These are phyloP conservation scores for Amanita exitialis DNA, from an alignment of 768 basidiomycete species.

Conservation along the genomic window DNA sequence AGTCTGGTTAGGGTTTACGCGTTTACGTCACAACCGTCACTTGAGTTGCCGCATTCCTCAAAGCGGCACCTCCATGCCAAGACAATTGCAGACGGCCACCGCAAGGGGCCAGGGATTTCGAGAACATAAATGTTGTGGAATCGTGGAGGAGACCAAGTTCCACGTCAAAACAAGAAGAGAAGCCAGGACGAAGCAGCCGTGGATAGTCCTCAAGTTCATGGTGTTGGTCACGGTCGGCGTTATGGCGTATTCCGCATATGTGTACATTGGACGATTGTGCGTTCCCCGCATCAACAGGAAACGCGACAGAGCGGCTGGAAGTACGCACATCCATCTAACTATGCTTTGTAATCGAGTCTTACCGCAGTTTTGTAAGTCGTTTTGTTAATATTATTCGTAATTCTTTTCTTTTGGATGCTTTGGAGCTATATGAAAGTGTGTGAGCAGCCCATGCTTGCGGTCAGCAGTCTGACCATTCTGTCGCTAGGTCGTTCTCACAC, in stretches of 20 bases:
- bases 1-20: background rate
- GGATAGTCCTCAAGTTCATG: slow-evolving; percentile 64
- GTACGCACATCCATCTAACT: slow-evolving; percentile 37
- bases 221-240: slow-evolving; percentile 50
- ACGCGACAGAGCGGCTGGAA: slow-evolving; percentile 43
- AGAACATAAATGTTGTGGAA: slow-evolving; percentile 31
- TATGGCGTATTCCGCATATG: slow-evolving; percentile 63
- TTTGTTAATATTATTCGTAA: slow-evolving; percentile 49
- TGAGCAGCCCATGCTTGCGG: slow-evolving; percentile 11
- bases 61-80: background rate
- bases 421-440: slow-evolving; percentile 73
- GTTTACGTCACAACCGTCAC: too few relatives aligned
- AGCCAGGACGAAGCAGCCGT: slow-evolving; percentile 44
- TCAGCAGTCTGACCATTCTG: background rate
- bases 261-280: slow-evolving; percentile 67
- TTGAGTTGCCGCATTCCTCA: background rate
- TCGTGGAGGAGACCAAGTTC: slow-evolving; percentile 38
- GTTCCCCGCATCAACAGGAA: slow-evolving; percentile 55
- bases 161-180: slow-evolving; percentile 30
- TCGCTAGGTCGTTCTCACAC: slow-evolving; percentile 48
- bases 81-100: background rate
- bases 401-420: slow-evolving; percentile 59
- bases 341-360: slow-evolving; percentile 2
- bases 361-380: slow-evolving; percentile 36
- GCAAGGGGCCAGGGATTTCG: background rate